These are phyloP conservation scores for Phytophthora litchii DNA, from an alignment of 352 stramenopile species.

Conservation along the genomic window DNA sequence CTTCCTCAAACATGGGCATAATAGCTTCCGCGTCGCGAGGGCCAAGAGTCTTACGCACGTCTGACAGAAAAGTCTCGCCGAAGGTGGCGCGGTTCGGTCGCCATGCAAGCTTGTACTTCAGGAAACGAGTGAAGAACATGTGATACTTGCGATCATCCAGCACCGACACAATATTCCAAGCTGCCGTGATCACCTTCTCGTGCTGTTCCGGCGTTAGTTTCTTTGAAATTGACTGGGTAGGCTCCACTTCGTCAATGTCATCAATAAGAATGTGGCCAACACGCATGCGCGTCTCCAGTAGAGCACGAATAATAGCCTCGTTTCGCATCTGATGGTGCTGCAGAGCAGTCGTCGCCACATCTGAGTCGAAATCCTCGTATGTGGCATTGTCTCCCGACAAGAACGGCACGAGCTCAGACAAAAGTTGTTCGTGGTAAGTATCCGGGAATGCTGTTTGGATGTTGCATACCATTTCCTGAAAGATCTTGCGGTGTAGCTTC, in stretches of 20 bases:
- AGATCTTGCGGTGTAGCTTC: slow-evolving; percentile 88
- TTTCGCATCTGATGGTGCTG: slow-evolving; percentile 85
- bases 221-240: slow-evolving; percentile 55
- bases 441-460: slow-evolving; percentile 80
- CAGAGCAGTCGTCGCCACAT: slow-evolving; percentile 55
- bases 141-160: slow-evolving; percentile 87
- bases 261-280: slow-evolving; percentile 84
- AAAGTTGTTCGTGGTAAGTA: slow-evolving; percentile 61
- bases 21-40: slow-evolving; percentile 60
- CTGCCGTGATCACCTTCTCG: slow-evolving; percentile 81
- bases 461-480: slow-evolving; percentile 89
- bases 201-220: slow-evolving; percentile 68
- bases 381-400: slow-evolving; percentile 80
- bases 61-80: slow-evolving; percentile 77
- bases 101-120: slow-evolving; percentile 89
- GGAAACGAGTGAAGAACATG: slow-evolving; percentile 87
- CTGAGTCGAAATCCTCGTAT: slow-evolving; percentile 77
- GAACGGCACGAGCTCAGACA: slow-evolving; percentile 76
- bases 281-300: slow-evolving; percentile 86
- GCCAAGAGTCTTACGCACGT: slow-evolving; percentile 72
- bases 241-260: slow-evolving; percentile 81
- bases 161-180: slow-evolving; percentile 87
- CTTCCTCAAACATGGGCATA: slow-evolving; percentile 83
- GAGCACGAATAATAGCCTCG: slow-evolving; percentile 75
- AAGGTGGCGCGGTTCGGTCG: slow-evolving; percentile 79